These are phyloP conservation scores for Bipolaris sorokiniana DNA, from an alignment of 2,329 filamentous ascomycete species.

Conservation along the genomic window DNA sequence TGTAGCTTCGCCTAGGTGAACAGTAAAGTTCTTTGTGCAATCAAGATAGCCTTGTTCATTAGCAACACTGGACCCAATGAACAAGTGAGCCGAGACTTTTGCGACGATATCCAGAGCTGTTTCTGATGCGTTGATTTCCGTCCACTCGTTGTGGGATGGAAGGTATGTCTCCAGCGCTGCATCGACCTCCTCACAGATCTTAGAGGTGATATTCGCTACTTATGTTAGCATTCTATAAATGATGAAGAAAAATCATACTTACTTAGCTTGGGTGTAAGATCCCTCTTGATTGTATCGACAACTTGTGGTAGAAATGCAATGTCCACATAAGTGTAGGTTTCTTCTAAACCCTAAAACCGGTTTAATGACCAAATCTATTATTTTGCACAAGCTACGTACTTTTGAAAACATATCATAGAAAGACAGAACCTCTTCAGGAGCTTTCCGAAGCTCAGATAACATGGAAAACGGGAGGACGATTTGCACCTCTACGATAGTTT, in stretches of 20 bases:
- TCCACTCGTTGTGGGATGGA: conserved; percentile 40
- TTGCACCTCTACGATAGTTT: conserved; percentile 22
- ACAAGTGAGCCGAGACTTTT: conserved; percentile 41
- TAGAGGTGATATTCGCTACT: conserved; percentile 36
- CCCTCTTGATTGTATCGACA: conserved; percentile 36
- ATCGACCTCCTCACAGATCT: conserved; percentile 39
- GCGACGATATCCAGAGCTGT: conserved; percentile 40
- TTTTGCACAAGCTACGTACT: conserved; percentile 12
- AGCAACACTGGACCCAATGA: conserved; percentile 40
- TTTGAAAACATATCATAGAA: conserved; percentile 35
- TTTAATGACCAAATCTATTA: conserved; percentile 9
- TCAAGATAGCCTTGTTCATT: conserved; percentile 38
- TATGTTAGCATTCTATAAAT: conserved; percentile 13
- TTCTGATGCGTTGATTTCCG: conserved; percentile 33
- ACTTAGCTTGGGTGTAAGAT: conserved; percentile 45
- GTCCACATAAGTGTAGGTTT: conserved; percentile 38
- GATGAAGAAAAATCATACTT: background rate
- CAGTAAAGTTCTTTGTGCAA: conserved; percentile 37
- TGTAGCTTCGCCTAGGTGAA: conserved; percentile 37
- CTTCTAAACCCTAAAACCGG: conserved; percentile 29
- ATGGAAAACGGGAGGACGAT: conserved; percentile 36
- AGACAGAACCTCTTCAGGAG: conserved; percentile 41
- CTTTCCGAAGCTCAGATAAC: conserved; percentile 39
- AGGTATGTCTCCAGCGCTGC: conserved; percentile 32
- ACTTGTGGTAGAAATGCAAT: conserved; percentile 25